Percentiles rank a stretch among this genome's conserved stretches.
Conservation (phyloP, 192 early-diverging fungal genomes). For the Entomortierella parvispora region DNA sequence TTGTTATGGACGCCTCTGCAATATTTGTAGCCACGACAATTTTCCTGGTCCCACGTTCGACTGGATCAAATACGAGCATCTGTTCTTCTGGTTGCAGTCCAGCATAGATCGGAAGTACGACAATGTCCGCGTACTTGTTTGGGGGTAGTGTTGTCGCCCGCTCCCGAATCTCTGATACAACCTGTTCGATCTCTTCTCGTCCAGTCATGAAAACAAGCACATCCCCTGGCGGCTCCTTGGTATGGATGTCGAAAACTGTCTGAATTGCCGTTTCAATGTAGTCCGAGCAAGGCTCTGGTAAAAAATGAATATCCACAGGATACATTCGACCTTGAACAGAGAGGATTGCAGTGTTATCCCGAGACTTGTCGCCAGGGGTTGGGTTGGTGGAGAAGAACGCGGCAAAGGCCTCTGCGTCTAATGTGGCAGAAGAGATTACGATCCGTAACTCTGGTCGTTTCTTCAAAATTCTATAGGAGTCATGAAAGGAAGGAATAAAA, state of each 20-base stretch:
- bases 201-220: conserved; percentile 80
- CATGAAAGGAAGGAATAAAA: background rate
- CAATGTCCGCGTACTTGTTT: conserved; percentile 50
- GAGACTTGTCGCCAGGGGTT: conserved; percentile 28
- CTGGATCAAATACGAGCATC: conserved; percentile 69
- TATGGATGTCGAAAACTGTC: conserved; percentile 81
- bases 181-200: conserved; percentile 77
- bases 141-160: conserved; percentile 58
- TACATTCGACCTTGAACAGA: conserved; percentile 81
- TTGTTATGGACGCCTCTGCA: conserved; percentile 85
- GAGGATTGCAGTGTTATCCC: conserved; percentile 71
- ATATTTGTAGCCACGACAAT: conserved; percentile 92
- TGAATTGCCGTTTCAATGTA: conserved; percentile 76
- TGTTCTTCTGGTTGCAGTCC: conserved; percentile 76
- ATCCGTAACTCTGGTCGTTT: conserved; percentile 76
- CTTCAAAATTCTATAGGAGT: conserved; percentile 69
- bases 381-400: conserved; percentile 75
- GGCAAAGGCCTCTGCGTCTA: conserved; percentile 78
- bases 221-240: conserved; percentile 71
- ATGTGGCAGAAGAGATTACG: conserved; percentile 85
- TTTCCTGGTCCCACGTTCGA: conserved; percentile 70
- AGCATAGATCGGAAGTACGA: conserved; percentile 75
- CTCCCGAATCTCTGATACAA: conserved; percentile 69
- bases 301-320: conserved; percentile 74
- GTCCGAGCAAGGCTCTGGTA: conserved; percentile 65